These are phyloP conservation scores for Xylariaceae sp. DNA, from an alignment of 2,329 filamentous ascomycete genomes.

Conservation along the genomic window DNA sequence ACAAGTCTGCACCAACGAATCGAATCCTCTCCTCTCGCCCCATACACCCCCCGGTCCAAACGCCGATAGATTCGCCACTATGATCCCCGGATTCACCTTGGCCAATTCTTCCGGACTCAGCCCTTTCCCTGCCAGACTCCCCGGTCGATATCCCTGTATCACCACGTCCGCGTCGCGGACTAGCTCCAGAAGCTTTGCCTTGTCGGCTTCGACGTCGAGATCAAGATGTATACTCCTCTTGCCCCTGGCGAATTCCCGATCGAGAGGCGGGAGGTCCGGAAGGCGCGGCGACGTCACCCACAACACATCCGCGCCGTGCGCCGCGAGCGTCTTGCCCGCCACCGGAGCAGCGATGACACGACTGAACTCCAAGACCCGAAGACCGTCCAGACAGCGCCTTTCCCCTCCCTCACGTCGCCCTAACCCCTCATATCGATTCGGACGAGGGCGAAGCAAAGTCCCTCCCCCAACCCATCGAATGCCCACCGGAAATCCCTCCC, in stretches of 20 bases:
- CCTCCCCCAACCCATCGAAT: constrained; percentile 33
- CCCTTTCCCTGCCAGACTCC: constrained; percentile 40
- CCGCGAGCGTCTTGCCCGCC: constrained; percentile 34
- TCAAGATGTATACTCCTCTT: constrained; percentile 31
- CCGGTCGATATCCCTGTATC: constrained; percentile 43
- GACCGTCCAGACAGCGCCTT: constrained; percentile 30
- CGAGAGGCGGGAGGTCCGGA: constrained; percentile 32
- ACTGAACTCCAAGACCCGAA: constrained; percentile 30
- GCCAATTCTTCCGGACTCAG: not conserved
- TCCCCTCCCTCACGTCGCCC: too few relatives aligned
- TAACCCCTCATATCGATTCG: constrained; percentile 26
- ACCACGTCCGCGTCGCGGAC: constrained; percentile 37
- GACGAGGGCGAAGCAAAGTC: not conserved
- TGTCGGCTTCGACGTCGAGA: constrained; percentile 21
- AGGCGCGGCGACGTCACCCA: constrained; percentile 35
- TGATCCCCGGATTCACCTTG: constrained; percentile 8
- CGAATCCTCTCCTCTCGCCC: constrained; percentile 43
- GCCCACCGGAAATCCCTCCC: constrained; percentile 42
- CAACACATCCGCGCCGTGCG: constrained; percentile 37
- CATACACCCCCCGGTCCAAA: constrained; percentile 42
- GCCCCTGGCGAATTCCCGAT: constrained; percentile 34
- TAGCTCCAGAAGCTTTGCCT: constrained; percentile 27
- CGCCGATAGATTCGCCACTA: constrained; percentile 38
- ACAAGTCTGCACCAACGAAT: constrained; percentile 46
- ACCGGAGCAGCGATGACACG: constrained; percentile 37